A percentile compares a stretch with the other conserved stretches of the same genome.
These are phyloP conservation scores for Colletotrichum nymphaeae DNA, from an alignment of 2,329 filamentous ascomycete species.

Conservation along the genomic window DNA sequence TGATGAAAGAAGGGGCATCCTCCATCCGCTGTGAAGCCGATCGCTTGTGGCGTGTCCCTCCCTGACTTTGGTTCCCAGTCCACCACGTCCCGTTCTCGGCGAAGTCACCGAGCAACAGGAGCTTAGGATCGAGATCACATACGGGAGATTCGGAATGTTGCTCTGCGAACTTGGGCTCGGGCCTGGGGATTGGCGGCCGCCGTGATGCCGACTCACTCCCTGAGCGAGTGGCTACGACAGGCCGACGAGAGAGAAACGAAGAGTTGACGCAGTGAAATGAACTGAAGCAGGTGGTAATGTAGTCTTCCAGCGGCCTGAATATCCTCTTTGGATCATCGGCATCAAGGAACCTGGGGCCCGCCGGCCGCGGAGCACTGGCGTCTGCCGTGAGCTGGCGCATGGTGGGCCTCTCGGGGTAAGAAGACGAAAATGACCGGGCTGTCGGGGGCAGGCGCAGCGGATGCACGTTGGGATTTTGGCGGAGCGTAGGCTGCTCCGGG, in stretches of 20 bases:
- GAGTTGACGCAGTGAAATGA: conserved; percentile 79
- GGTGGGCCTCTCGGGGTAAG: conserved; percentile 53
- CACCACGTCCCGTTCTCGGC: conserved; percentile 88
- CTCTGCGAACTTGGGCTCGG: conserved; percentile 48
- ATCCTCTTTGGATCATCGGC: conserved; percentile 64
- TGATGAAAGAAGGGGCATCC: conserved; percentile 56
- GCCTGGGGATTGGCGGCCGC: conserved; percentile 47
- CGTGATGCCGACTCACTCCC: conserved; percentile 43
- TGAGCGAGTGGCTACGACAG: conserved; percentile 11
- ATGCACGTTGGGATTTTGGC: conserved; percentile 40
- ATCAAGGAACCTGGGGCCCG: conserved; percentile 30
- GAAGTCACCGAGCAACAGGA: conserved; percentile 78
- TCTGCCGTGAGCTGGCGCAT: conserved; percentile 36
- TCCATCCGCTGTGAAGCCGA: conserved; percentile 48
- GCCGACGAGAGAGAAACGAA: conserved; percentile 71
- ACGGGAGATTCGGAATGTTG: conserved; percentile 54
- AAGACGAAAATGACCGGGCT: conserved; percentile 57
- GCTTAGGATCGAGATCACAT: conserved; percentile 78
- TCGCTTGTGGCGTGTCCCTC: conserved; percentile 42
- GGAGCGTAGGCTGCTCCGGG: conserved; percentile 51
- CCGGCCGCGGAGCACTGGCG: conserved; percentile 23
- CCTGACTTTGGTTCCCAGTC: conserved; percentile 67
- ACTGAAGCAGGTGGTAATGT: conserved; percentile 76
- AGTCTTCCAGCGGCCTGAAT: conserved; percentile 83
- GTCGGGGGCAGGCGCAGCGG: conserved; percentile 40